Evolutionary conservation across 2,329 filamentous ascomycete species (phyloP).

Genomic region (Ophiocordyceps unilateralis): DNA sequence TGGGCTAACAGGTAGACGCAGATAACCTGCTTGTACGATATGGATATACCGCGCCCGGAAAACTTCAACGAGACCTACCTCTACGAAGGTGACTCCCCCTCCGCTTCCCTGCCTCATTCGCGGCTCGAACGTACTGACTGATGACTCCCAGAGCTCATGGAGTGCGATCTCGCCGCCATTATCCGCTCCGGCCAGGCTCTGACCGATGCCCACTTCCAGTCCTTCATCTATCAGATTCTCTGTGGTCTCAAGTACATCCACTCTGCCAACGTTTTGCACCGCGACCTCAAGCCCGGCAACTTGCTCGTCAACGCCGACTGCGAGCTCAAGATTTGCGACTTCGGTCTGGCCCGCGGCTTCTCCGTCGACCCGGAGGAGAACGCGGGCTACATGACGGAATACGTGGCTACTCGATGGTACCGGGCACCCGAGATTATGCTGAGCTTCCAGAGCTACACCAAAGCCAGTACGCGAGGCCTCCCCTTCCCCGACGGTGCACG

Average conservation of each 20-base stretch:
- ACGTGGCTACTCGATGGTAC: slow-evolving; percentile 94
- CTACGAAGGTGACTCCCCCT: slow-evolving; percentile 63
- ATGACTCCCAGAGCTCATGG: slow-evolving; percentile 67
- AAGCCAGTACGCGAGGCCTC: slow-evolving; percentile 61
- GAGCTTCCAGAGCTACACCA: slow-evolving; percentile 99
- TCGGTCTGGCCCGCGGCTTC: slow-evolving; percentile 89
- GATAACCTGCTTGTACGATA: slow-evolving; percentile 98
- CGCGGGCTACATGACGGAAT: slow-evolving; percentile 98
- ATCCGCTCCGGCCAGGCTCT: slow-evolving; percentile 93
- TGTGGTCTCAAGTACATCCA: slow-evolving; percentile 99
- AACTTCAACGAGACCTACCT: slow-evolving; percentile 99
- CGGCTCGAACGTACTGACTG: not conserved
- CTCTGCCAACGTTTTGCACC: slow-evolving; percentile 92
- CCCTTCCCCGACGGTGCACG: not conserved
- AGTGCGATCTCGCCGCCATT: slow-evolving; percentile 94
- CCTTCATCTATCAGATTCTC: slow-evolving; percentile 99
- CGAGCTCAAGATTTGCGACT: slow-evolving; percentile 98
- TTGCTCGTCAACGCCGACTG: slow-evolving; percentile 96
- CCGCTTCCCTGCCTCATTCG: no score
- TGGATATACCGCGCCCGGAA: slow-evolving; percentile 94
- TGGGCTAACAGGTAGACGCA: slow-evolving; percentile 18
- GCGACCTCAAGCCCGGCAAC: slow-evolving; percentile 94
- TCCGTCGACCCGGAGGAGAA: slow-evolving; percentile 96
- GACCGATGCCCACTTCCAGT: slow-evolving; percentile 98
- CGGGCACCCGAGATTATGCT: slow-evolving; percentile 96